Conservation (phyloP, 148 eudicot genomes). For the Bassia scoparia region DNA sequence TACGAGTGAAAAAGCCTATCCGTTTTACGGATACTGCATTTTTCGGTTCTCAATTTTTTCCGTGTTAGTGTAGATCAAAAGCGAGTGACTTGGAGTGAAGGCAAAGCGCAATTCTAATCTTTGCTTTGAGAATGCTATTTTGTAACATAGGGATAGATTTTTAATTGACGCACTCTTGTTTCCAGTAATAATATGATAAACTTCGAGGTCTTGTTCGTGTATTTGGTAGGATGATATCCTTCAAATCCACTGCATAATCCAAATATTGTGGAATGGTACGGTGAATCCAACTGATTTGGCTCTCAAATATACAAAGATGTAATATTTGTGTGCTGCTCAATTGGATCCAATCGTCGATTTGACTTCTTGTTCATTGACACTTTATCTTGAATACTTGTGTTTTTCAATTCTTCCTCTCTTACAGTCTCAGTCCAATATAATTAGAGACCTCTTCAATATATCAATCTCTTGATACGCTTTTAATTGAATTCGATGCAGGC, state of each 20-base stretch:
- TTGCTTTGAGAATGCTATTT: not conserved
- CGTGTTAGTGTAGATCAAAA: not conserved
- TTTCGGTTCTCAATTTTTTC: not conserved
- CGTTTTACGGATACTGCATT: not conserved
- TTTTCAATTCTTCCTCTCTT: no score
- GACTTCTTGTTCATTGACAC: no score
- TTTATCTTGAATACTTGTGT: no score
- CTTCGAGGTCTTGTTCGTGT: not conserved
- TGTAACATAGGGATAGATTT: slow-evolving; percentile 9
- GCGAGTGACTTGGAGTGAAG: not conserved
- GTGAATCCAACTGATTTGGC: not conserved
- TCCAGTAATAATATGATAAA: not conserved
- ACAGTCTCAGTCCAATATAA: no score
- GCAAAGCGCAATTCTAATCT: not conserved
- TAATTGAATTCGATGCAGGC: no score
- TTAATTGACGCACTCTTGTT: not conserved
- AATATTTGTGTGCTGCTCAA: no score
- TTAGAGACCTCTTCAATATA: no score
- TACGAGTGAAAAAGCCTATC: not conserved
- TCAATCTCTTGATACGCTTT: no score
- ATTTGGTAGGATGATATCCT: not conserved
- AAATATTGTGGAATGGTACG: not conserved
- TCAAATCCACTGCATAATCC: no score
- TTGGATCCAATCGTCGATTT: no score
- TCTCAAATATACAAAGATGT: no score